Conservation (phyloP, 805 yeast genomes). For the Grigorovia jiainica region DNA sequence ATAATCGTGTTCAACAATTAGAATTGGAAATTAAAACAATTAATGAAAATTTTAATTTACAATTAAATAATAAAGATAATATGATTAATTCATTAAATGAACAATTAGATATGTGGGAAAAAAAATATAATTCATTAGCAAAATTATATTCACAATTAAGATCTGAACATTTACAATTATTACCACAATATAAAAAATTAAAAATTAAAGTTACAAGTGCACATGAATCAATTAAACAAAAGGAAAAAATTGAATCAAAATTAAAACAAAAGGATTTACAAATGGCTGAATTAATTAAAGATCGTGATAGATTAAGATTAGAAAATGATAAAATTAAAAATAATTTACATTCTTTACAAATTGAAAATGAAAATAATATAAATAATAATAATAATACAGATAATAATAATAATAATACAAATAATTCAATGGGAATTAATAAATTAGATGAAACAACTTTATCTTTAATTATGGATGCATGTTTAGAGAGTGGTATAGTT, state of each 20-base stretch:
- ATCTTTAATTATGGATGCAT: slow-evolving; percentile 54
- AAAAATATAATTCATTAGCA: slow-evolving; percentile 82
- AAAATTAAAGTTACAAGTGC: slow-evolving; percentile 85
- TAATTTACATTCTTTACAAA: no score
- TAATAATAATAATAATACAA: slow-evolving; percentile 31
- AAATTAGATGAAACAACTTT: slow-evolving; percentile 36
- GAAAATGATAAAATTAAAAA: slow-evolving; percentile 45
- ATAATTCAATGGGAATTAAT: background rate
- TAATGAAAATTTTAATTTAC: slow-evolving; percentile 58
- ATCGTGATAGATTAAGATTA: slow-evolving; percentile 78
- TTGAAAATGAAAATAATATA: no score
- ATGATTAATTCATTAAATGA: slow-evolving; percentile 59
- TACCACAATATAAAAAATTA: slow-evolving; percentile 67
- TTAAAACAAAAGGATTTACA: slow-evolving; percentile 79
- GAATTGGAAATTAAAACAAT: slow-evolving; percentile 61
- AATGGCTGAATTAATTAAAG: slow-evolving; percentile 79
- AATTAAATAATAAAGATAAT: slow-evolving; percentile 68
- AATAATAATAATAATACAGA: slow-evolving; percentile 27
- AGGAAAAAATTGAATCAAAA: slow-evolving; percentile 75
- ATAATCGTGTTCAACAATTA: slow-evolving; percentile 68
- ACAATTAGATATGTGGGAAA: slow-evolving; percentile 69
- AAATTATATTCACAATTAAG: slow-evolving; percentile 83
- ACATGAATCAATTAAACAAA: slow-evolving; percentile 77
- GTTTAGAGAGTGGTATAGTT: slow-evolving; percentile 57
- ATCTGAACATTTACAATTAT: slow-evolving; percentile 77